Evolutionary conservation across 2,329 filamentous ascomycete genomes (phyloP), one percentile per base, ranked within the genome.

Genomic region (Ustulina deusta): DNA sequence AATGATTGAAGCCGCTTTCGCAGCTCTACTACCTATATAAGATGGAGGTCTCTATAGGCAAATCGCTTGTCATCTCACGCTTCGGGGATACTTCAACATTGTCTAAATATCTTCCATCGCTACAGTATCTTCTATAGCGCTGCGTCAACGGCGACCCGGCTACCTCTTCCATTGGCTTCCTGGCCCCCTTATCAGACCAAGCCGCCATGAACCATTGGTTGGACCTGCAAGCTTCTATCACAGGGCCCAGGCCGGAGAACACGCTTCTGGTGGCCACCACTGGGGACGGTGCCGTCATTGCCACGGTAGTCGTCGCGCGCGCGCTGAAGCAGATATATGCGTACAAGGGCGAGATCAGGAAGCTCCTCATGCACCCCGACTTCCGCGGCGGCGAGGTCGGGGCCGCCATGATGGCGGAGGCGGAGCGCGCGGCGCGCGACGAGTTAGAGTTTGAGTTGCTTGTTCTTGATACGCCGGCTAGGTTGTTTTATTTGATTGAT

Each of bases 131-230:
- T 15, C 71, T 77, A 6, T 74, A 75, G 51, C 60, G 57, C 15
- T 75, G 75, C 61, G 72, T 77, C 57, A 77, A 77, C 59, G 61
- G 72, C n/a, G 73, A 77, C 25, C 73, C 75, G 4, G 38, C 63
- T 0, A 36, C 27, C 15, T 78, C 75, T 3, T 76, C 75, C 17
- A 70, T 78, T 56, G 73, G 73, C 51, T 78, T 77, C 63, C 70
- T 75, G 10, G 74, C 75, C 4, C 76, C 75, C 11, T 61, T 77
- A 1, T 68, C 75, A 3, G 74, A 74, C 17, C 55, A 64, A 36
- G 69, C 63, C 5, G 72, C 76, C 3, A 61, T 48, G 38, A 55
- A 52, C 3, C 74, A 74, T 65, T 77, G 74, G 76, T 61, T 57
- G 58, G 9, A 60, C 61, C 27, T 66, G 62, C 44, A 44, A 34